A percentile compares a stretch with the other conserved stretches of the same genome.
phyloP scores from a whole-genome alignment of 2,329 filamentous ascomycete genomes.

The Penicillium rolfsii region DNA sequence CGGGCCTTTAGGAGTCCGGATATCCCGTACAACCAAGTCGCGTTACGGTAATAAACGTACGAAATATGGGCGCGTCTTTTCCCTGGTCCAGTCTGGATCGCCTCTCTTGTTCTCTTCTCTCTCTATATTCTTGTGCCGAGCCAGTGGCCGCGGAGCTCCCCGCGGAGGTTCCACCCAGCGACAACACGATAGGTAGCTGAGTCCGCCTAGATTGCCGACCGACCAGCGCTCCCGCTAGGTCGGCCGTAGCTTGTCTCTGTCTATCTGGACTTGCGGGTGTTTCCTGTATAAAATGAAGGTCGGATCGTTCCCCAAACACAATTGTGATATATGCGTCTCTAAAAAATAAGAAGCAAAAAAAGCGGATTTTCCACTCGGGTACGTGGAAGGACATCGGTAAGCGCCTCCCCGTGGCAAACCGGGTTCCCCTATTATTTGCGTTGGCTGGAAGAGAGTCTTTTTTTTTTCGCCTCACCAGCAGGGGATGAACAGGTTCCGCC shows the following conservation, averaged over 20 bases:
- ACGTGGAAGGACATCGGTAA: conserved; percentile 5
- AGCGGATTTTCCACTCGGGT: neutral
- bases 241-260: conserved; percentile 5
- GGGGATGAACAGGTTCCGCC: conserved; percentile 31
- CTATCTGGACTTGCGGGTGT: neutral
- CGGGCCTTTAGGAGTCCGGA: conserved; percentile 18
- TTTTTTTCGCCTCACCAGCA: conserved; percentile 31
- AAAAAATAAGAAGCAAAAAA: neutral
- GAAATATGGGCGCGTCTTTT: neutral
- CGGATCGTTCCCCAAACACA: neutral
- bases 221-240: neutral
- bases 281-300: neutral
- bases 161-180: conserved; percentile 16
- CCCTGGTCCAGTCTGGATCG: neutral
- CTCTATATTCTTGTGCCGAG: neutral
- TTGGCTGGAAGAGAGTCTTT: neutral
- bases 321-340: too few relatives aligned
- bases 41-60: neutral
- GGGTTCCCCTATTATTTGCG: conserved; percentile 2
- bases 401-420: neutral
- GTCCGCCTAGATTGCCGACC: conserved; percentile 14
- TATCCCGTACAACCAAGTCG: conserved; percentile 16
- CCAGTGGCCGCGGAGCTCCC: conserved; percentile 16
- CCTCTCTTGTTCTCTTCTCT: neutral
- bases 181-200: conserved; percentile 17